Base-by-base conservation (phyloP, 352 stramenopile genomes). In the Phytophthora pini region DNA sequence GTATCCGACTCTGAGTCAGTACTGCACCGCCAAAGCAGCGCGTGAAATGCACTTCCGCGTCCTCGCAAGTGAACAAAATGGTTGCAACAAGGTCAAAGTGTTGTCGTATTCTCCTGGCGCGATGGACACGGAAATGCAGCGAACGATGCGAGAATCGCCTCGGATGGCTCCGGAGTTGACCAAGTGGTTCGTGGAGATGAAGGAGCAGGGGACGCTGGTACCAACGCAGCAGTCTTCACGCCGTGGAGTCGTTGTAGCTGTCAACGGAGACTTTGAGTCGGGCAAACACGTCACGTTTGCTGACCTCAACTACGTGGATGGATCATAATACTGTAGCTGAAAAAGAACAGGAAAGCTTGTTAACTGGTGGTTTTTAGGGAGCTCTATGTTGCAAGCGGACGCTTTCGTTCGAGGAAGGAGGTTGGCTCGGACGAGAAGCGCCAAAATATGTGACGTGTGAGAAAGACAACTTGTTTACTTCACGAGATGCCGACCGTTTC, bases 91-190 rank as follows among this genome's bases (percentile, higher is more conserved):
- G 29, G 60, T 92, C 8, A 68, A 69, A 17, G 74, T 91, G 38
- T 72, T 97, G 9, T 94, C 81, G 60, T 97, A 96, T 58, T 88
- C 89, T 31, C 89, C 89, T 2, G 88, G 89, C 10, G 82, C 88
- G 0, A 90, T 97, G 79, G 79, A 96, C 65, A 96, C 88, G 38
- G 79, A 79, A 56, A 97, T 96, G 85, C 77, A 92, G 50, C 40
- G 65, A 17, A 74, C 63, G 11, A 79, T 92, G 54, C 79, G 80
- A 9, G 77, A 85, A 52, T 86, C 74, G 9, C 45, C 71, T 4
- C 50, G 39, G 4, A 70, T 88, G 45, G 61, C 75, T 9, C 52
- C 62, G 5, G 56, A 68, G 32, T 60, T 88, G 7, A 47, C 58
- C 17, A 53, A 61, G 6, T 85, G 74, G 68, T 92, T 83, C 55